A percentile compares a stretch with the other conserved stretches of the same genome.
Conservation (phyloP, 768 basidiomycete genomes). For the Mycena pura region DNA sequence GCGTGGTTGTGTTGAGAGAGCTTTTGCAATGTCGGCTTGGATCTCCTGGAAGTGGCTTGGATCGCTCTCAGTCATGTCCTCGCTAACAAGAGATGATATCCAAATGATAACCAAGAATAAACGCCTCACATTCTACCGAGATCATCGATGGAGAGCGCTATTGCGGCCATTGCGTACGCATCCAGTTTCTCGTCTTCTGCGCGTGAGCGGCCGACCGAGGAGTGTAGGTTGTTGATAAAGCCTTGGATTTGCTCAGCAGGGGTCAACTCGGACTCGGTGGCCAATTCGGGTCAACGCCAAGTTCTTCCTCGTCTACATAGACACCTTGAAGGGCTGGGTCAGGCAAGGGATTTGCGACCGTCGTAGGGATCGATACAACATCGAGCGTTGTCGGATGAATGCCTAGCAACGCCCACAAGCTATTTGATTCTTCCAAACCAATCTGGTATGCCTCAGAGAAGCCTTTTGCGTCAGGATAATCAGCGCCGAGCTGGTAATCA, state of each 20-base stretch:
- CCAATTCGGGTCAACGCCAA: neutral
- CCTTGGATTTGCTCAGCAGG: too few relatives aligned
- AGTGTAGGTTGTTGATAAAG: neutral
- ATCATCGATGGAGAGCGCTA: conserved; percentile 9
- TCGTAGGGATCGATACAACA: neutral
- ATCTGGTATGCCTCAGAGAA: neutral
- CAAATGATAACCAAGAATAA: neutral
- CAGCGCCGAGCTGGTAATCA: neutral
- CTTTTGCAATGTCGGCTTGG: too few relatives aligned
- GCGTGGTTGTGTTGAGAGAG: too few relatives aligned
- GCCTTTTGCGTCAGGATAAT: neutral
- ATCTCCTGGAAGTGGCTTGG: conserved; percentile 7
- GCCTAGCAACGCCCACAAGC: conserved; percentile 8
- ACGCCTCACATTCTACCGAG: conserved; percentile 1
- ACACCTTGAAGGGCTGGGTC: neutral
- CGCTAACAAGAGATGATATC: neutral
- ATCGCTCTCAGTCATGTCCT: neutral
- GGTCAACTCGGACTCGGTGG: too few relatives aligned
- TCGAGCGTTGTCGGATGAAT: neutral
- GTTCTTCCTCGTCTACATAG: neutral
- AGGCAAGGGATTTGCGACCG: neutral
- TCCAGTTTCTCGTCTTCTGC: neutral
- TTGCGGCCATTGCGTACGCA: conserved; percentile 1
- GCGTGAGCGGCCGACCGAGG: neutral
- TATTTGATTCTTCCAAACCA: conserved; percentile 1